A percentile compares a stretch with the other conserved stretches of the same genome.
Conservation (phyloP, 257 asterid species). For the Solanum commersonii region DNA sequence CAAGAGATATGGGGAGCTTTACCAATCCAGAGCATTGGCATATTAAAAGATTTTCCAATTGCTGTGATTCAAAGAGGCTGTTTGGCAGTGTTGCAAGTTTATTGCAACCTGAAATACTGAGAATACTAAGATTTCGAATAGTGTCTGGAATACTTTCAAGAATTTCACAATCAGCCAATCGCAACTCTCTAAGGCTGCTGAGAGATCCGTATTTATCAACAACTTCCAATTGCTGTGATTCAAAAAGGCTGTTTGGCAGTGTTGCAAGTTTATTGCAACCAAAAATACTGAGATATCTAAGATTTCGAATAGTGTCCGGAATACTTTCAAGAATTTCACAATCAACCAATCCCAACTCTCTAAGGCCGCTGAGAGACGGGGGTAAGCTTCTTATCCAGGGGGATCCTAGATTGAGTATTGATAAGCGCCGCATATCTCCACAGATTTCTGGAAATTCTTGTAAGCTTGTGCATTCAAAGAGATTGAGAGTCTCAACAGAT, state of each 20-base stretch:
- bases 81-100: too few relatives aligned
- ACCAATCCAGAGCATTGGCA: too few relatives aligned
- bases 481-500: neutral
- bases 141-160: neutral
- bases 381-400: neutral
- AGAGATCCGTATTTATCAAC: fast-evolving
- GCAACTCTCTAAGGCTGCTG: fast-evolving
- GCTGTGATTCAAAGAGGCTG: too few relatives aligned
- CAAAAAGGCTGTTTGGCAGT: too few relatives aligned
- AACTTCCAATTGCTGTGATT: too few relatives aligned
- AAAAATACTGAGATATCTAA: neutral
- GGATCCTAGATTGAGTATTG: neutral
- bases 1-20: too few relatives aligned
- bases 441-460: neutral
- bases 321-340: neutral
- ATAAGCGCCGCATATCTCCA: neutral
- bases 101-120: neutral
- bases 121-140: neutral
- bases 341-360: fast-evolving
- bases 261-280: neutral
- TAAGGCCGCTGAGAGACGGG: fast-evolving
- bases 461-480: neutral
- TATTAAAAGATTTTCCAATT: too few relatives aligned
- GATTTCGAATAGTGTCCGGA: neutral
- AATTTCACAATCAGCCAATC: too few relatives aligned